Evolutionary conservation across 371 early-diverging fungal genomes (phyloP), one percentile per base, ranked within the genome.

Genomic region (Mucor lusitanicus): DNA sequence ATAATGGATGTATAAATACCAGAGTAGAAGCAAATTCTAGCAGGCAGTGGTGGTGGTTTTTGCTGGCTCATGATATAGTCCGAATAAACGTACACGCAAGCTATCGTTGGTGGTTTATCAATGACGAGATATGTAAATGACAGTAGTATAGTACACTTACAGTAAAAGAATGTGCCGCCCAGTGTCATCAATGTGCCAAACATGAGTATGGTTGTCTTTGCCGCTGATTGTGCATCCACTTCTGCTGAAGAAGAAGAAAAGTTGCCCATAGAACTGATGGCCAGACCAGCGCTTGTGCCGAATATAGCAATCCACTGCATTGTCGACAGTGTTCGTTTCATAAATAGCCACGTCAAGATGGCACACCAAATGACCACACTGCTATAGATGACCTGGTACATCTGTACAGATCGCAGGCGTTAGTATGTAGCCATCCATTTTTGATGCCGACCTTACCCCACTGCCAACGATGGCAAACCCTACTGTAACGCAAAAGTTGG

Each of bases 341-440:
- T 83, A 46, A 91, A 83, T 28, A 87, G 67, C 46, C 85, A 84
- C 0, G 87, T 85, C 21, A 91, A 73, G 61, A 93, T 78, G n/a
- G 93, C 92, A 46, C 91, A 91, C 86, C 91, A 91, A 37, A 91
- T 91, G 8, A 93, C 89, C 9, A 93, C 87, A 28, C 85, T 85
- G 61, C 88, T 87, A 69, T 93, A 91, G 57, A 90, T 89, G 17
- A 91, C 88, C 80, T 91, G 91, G 56, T 87, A 90, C 83, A 91
- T 88, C 88, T 88, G 75, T 21, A 40, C 3, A 17, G 17, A 17
- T 1, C 44, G 13, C 17, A 28, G 40, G 3, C 25, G 6, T 28
- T 35, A 63, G 21, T 53, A 11, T 25, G 6, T 27, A n/a, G 13
- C 13, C 6, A 27, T 27, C 5, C 53, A 27, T 13, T 27, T 13